Conservation (phyloP, 2,329 filamentous ascomycete species). For the Aspergillus proliferans region DNA sequence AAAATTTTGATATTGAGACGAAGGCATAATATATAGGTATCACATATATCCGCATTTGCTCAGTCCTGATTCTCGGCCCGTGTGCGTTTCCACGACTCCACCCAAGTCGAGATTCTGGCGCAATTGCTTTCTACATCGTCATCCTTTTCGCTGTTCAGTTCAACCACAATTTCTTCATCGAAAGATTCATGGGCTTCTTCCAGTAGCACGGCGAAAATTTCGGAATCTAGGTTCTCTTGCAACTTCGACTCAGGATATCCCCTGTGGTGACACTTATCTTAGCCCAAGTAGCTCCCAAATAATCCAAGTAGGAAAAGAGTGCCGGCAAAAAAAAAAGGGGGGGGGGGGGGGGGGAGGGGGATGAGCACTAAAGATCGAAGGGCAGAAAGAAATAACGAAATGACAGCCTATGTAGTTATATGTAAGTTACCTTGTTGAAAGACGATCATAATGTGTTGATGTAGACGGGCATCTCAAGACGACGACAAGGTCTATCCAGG, state of each 20-base stretch:
- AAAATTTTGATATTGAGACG: constrained; percentile 4
- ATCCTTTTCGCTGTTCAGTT: constrained; percentile 72
- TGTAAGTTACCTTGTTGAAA: constrained; percentile 59
- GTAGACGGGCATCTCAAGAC: constrained; percentile 76
- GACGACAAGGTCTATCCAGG: constrained; percentile 91
- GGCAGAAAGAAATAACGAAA: not conserved
- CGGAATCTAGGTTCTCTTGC: constrained; percentile 91
- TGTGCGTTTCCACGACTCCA: constrained; percentile 69
- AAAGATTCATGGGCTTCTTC: constrained; percentile 87
- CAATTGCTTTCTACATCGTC: constrained; percentile 87
- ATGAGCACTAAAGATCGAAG: not conserved
- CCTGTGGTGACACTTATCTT: constrained; percentile 34
- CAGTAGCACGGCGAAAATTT: constrained; percentile 93
- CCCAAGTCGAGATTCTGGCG: constrained; percentile 74
- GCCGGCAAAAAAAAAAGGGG: not conserved
- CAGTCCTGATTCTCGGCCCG: constrained; percentile 23
- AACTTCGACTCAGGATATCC: constrained; percentile 82
- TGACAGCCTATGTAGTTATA: not conserved
- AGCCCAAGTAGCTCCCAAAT: not conserved
- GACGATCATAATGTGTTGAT: constrained; percentile 72
- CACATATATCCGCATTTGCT: constrained; percentile 5
- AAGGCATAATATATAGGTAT: constrained; percentile 6
- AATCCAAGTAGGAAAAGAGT: not conserved
- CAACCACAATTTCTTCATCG: constrained; percentile 79
- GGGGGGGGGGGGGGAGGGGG: constrained; percentile 1